Evolutionary conservation across 139 green algal species (phyloP).

Genomic region (Chlamydomonas incerta): DNA sequence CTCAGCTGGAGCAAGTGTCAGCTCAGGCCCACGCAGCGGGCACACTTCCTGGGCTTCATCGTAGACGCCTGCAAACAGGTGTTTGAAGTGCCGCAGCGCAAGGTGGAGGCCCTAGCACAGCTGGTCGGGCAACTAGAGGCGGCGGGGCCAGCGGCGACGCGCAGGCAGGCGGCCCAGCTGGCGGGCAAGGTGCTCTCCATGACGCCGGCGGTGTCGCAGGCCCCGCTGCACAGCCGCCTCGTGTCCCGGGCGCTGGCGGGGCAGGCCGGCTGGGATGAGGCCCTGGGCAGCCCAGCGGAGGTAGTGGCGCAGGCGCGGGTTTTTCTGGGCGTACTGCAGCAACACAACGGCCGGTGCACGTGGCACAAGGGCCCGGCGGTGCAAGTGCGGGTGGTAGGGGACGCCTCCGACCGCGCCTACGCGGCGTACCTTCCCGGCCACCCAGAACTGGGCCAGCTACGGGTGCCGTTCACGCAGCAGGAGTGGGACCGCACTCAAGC

Average conservation of each 20-base stretch:
- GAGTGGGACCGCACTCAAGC: neutral
- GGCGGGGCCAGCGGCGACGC: neutral
- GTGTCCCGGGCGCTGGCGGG: neutral
- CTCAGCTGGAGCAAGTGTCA: conserved; percentile 12
- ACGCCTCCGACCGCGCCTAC: conserved; percentile 7
- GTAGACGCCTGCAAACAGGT: neutral
- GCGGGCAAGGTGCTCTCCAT: conserved; percentile 21
- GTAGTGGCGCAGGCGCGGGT: neutral
- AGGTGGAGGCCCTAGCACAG: neutral
- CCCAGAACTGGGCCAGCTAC: neutral
- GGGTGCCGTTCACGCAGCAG: neutral
- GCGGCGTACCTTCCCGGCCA: too few relatives aligned
- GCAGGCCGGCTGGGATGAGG: neutral
- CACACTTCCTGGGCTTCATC: neutral
- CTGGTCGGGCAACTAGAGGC: neutral
- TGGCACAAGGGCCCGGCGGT: neutral
- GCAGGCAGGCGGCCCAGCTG: neutral
- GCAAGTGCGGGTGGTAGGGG: neutral
- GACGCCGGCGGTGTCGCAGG: neutral
- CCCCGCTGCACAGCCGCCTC: neutral
- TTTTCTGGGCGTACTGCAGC: too few relatives aligned
- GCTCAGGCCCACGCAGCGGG: neutral
- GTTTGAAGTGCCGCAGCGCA: conserved; percentile 2
- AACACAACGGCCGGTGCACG: neutral
- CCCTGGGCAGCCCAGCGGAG: neutral